Conservation (phyloP, 2,329 filamentous ascomycete species). For the Pyrenophora teres region DNA sequence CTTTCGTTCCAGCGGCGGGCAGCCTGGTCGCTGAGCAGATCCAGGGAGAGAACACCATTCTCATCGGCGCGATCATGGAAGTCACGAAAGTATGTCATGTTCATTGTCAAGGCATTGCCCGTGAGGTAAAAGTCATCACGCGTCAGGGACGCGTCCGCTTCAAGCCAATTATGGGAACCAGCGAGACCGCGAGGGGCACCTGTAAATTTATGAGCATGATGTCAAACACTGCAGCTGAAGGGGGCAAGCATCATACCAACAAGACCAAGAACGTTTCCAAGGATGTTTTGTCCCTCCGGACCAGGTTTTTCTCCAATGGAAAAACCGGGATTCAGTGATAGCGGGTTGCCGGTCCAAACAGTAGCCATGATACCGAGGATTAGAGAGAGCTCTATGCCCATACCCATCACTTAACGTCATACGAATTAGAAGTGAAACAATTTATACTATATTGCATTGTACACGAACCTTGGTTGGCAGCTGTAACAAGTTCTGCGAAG, state of each 20-base stretch:
- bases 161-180: conserved; percentile 54
- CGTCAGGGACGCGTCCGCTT: conserved; percentile 48
- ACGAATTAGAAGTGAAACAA: background rate
- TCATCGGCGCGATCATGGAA: conserved; percentile 45
- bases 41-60: conserved; percentile 22
- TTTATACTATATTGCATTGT: background rate
- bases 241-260: conserved; percentile 43
- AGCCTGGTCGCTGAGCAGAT: conserved; percentile 31
- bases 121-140: conserved; percentile 52
- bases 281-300: conserved; percentile 40
- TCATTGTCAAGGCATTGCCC: conserved; percentile 48
- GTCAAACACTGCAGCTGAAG: conserved; percentile 13
- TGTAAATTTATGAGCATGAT: conserved; percentile 28
- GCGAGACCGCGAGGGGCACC: conserved; percentile 50
- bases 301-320: conserved; percentile 54
- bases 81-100: conserved; percentile 52
- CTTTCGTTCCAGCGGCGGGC: conserved; percentile 54
- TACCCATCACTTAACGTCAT: conserved; percentile 46
- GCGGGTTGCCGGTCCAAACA: conserved; percentile 56
- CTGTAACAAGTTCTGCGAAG: conserved; percentile 50
- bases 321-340: conserved; percentile 57
- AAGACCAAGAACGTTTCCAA: conserved; percentile 52
- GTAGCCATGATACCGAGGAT: conserved; percentile 52
- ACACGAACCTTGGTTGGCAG: conserved; percentile 48
- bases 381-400: conserved; percentile 52